Conservation (phyloP, 225 moss, liverwort and hornwort species). For the Sphagnum contortum region DNA sequence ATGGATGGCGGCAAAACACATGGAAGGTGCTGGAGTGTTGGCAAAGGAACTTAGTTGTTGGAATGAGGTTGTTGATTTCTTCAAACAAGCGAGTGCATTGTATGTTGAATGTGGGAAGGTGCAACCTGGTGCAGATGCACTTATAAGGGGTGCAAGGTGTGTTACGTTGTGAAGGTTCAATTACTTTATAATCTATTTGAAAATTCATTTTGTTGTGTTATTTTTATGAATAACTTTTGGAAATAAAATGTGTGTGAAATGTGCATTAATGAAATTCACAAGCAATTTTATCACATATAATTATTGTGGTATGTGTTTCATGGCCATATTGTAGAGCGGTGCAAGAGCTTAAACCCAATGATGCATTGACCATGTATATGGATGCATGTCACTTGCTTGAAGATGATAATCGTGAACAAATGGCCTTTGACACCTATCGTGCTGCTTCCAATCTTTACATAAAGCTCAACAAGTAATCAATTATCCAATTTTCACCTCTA, state of each 20-base stretch:
- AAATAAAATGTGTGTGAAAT: too few relatives aligned
- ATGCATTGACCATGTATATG: slow-evolving; percentile 79
- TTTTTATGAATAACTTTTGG: too few relatives aligned
- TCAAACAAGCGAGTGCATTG: slow-evolving; percentile 65
- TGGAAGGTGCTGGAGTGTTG: slow-evolving; percentile 77
- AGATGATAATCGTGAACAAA: slow-evolving; percentile 89
- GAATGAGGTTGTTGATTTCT: slow-evolving; percentile 59
- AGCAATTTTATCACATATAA: neutral
- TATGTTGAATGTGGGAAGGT: slow-evolving; percentile 76
- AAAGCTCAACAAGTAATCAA: slow-evolving; percentile 57
- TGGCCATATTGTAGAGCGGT: slow-evolving; percentile 31
- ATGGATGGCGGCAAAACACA: slow-evolving; percentile 50
- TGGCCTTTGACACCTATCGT: slow-evolving; percentile 94
- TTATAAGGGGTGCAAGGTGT: slow-evolving; percentile 83
- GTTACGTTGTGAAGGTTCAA: too few relatives aligned
- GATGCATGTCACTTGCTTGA: slow-evolving; percentile 90
- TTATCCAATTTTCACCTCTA: slow-evolving; percentile 2
- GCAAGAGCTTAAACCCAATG: slow-evolving; percentile 68
- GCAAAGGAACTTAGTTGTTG: slow-evolving; percentile 74
- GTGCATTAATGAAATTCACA: too few relatives aligned
- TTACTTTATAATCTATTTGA: too few relatives aligned
- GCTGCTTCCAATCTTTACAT: slow-evolving; percentile 69
- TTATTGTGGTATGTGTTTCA: slow-evolving; percentile 17
- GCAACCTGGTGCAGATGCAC: slow-evolving; percentile 91
- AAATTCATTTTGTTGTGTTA: too few relatives aligned